Base-by-base conservation (phyloP, 2,329 filamentous ascomycete species). In the Trichophyton equinum region DNA sequence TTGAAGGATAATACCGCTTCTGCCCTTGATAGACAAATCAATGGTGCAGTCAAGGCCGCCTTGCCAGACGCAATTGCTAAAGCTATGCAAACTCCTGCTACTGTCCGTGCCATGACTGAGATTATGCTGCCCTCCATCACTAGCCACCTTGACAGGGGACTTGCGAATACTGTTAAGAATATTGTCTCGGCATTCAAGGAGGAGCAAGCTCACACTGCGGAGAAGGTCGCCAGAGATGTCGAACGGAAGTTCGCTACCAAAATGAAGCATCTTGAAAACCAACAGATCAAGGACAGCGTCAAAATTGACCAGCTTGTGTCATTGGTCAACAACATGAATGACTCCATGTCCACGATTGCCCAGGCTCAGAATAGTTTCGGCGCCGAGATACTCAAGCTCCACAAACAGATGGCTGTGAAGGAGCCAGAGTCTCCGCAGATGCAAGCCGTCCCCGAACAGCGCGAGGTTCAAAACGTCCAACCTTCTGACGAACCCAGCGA, bases 91-190 rank as follows among this genome's bases (percentile, higher is more conserved):
- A 87, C 86, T 65, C 84, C 85, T 9, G 86, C 91, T 57, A 78
- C 94, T 44, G 77, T 89, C 64, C 86, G 86, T 68, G 76, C 81
- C 5, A 83, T 96, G 60, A 82, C 86, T 3, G 89, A 95, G 59
- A 82, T 85, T 58, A 81, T 95, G 38, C 79, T 84, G 2, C 82
- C 83, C 65, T 84, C 82, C 57, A 80, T 96, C 33, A 77, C 82
- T 3, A 76, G 82, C 49, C 84, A 82, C 60, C 79, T 96, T 30
- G 87, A 95, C 68, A 79, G 83, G 60, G 85, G 88, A 61, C 79
- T 95, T 57, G 74, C 81, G 13, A 78, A 79, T 40, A 77, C 82
- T 8, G 73, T 92, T 42, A 79, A 83, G 47, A 81, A 80, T 33
- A 78, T 94, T n/a, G 77, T 82, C 1, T 86, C 88, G 1, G 78